Evolutionary conservation across 805 yeast species (phyloP).

Genomic region (Kuraishia cidri): DNA sequence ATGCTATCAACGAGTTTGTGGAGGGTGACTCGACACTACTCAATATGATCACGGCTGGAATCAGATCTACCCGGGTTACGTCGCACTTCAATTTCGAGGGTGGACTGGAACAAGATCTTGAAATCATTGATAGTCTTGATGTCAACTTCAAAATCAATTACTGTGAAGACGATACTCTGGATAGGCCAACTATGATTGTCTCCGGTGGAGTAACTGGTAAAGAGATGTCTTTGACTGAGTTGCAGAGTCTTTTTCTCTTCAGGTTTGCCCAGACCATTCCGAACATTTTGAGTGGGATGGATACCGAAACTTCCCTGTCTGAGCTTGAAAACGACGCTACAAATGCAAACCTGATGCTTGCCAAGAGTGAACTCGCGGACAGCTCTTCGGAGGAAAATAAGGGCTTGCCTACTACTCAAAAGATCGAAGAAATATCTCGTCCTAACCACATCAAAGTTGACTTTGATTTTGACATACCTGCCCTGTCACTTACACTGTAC

Average conservation of each 20-base stretch:
- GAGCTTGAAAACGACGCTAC: conserved; percentile 59
- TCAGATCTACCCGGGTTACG: conserved; percentile 61
- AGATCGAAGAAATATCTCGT: background rate
- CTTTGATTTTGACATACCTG: conserved; percentile 51
- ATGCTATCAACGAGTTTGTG: conserved; percentile 52
- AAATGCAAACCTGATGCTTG: conserved; percentile 46
- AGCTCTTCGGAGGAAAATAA: background rate
- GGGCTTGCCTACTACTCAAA: too few relatives aligned
- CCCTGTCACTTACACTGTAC: conserved; percentile 52
- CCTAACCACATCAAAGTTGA: conserved; percentile 27
- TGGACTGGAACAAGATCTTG: conserved; percentile 38
- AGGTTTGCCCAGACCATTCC: conserved; percentile 48
- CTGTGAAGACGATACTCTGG: conserved; percentile 26
- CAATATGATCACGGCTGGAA: conserved; percentile 58
- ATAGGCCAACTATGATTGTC: conserved; percentile 40
- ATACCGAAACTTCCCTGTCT: conserved; percentile 30
- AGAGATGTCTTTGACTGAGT: conserved; percentile 59
- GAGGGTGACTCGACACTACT: conserved; percentile 18
- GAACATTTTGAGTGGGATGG: conserved; percentile 37
- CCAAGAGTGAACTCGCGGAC: conserved; percentile 5
- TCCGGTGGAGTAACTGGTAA: conserved; percentile 55
- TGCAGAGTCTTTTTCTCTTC: conserved; percentile 53
- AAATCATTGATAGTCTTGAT: conserved; percentile 61
- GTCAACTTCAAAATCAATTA: conserved; percentile 51
- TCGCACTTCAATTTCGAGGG: conserved; percentile 48